A percentile compares a stretch with the other conserved stretches of the same genome.
phyloP scores from a whole-genome alignment of 2,329 filamentous ascomycete genomes.

The Byssochlamys sp. region DNA sequence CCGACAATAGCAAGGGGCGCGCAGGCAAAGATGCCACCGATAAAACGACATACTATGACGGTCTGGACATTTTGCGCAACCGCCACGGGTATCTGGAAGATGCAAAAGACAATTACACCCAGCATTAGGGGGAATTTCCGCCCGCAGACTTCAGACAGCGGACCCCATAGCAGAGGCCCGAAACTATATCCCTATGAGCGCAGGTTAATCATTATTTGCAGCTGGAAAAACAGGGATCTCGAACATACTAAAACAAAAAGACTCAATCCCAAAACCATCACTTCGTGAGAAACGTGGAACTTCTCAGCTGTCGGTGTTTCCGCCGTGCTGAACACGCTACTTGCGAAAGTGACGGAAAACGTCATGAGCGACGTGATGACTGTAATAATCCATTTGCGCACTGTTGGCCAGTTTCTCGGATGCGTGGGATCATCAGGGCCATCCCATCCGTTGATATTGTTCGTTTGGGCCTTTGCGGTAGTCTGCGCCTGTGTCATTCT shows the following conservation, averaged over 20 bases:
- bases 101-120: not conserved
- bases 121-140: constrained; percentile 1
- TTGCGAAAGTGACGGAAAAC: constrained; percentile 40
- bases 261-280: constrained; percentile 40
- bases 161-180: constrained; percentile 13
- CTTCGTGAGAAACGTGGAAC: constrained; percentile 36
- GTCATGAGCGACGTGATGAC: constrained; percentile 29
- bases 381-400: constrained; percentile 34
- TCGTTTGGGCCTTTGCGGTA: not conserved
- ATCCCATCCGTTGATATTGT: not conserved
- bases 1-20: constrained; percentile 19
- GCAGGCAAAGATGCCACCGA: constrained; percentile 16
- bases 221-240: not conserved
- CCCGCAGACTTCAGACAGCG: constrained; percentile 9
- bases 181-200: constrained; percentile 16
- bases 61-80: constrained; percentile 23
- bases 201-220: not conserved
- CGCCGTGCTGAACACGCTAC: constrained; percentile 38
- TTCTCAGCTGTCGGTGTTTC: constrained; percentile 29
- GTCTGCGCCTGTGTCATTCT: not conserved
- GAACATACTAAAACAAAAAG: constrained; percentile 35
- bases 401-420: not conserved
- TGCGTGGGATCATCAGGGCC: constrained; percentile 1
- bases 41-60: constrained; percentile 18
- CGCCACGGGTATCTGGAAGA: constrained; percentile 31